phyloP scores from a whole-genome alignment of 345 rosid species.

The Kernera saxatilis region DNA sequence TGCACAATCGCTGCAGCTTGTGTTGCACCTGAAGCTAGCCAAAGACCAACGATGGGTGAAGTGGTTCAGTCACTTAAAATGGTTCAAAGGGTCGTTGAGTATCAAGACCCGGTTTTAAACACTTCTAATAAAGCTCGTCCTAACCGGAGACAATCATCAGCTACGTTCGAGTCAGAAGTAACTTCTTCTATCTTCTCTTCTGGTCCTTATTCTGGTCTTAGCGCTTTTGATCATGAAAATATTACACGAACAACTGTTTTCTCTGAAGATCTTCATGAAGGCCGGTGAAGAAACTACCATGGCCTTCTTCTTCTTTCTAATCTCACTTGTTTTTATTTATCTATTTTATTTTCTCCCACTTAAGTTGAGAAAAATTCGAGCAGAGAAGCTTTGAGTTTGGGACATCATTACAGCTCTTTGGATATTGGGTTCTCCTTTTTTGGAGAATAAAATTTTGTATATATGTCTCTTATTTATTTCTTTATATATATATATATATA shows the following conservation, averaged over 20 bases:
- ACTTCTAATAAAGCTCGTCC: constrained; percentile 43
- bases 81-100: constrained; percentile 83
- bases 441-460: constrained; percentile 19
- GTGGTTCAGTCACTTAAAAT: constrained; percentile 99
- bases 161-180: constrained; percentile 90
- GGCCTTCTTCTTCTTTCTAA: background rate
- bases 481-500: background rate
- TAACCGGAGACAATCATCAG: constrained; percentile 76
- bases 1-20: constrained; percentile 99
- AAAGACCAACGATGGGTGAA: constrained; percentile 98
- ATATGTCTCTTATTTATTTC: background rate
- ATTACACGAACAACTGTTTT: constrained; percentile 69
- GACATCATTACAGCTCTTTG: constrained; percentile 15
- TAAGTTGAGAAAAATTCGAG: background rate
- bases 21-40: constrained; percentile 92
- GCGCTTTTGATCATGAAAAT: constrained; percentile 71
- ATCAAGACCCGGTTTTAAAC: constrained; percentile 53
- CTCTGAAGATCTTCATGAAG: constrained; percentile 99
- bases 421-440: constrained; percentile 7
- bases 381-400: constrained; percentile 13
- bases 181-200: constrained; percentile 96
- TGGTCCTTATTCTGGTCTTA: constrained; percentile 86
- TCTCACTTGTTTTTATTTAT: background rate
- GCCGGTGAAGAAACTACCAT: constrained; percentile 44
- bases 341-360: background rate